These are phyloP conservation scores for Cyberlindnera lachancei DNA, from an alignment of 805 yeast species.

Conservation along the genomic window DNA sequence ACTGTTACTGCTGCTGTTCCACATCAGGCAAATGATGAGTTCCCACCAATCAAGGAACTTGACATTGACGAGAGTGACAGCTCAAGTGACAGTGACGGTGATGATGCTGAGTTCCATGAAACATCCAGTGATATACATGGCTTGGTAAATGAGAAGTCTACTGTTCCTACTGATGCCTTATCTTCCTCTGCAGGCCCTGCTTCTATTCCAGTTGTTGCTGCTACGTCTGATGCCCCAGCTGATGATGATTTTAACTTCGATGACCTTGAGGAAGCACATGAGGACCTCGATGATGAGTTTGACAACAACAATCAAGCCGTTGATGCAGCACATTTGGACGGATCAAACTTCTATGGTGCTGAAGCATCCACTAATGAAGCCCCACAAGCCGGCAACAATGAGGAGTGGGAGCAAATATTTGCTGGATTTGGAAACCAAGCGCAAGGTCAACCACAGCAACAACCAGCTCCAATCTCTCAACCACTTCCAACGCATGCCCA, in stretches of 20 bases:
- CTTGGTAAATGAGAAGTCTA: slow-evolving; percentile 5
- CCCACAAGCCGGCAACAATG: slow-evolving; percentile 28
- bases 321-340: slow-evolving; percentile 19
- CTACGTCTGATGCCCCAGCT: slow-evolving; percentile 4
- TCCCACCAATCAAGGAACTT: slow-evolving; percentile 22
- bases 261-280: slow-evolving; percentile 36
- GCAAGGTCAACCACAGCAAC: slow-evolving; percentile 12
- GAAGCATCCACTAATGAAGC: not conserved
- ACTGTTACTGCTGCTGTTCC: slow-evolving; percentile 1
- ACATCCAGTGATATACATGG: slow-evolving; percentile 9
- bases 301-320: slow-evolving; percentile 13
- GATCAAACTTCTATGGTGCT: slow-evolving; percentile 18
- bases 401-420: slow-evolving; percentile 92
- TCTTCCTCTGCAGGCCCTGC: slow-evolving; percentile 4
- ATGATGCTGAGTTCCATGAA: slow-evolving; percentile 15
- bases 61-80: slow-evolving; percentile 13
- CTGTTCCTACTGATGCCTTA: slow-evolving; percentile 9
- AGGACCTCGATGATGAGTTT: slow-evolving; percentile 25
- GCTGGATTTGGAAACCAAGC: slow-evolving; percentile 73
- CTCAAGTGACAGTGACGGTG: no score
- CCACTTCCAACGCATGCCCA: slow-evolving; percentile 1
- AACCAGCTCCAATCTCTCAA: slow-evolving; percentile 1
- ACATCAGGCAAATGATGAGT: slow-evolving; percentile 35
- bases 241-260: slow-evolving; percentile 32
- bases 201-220: slow-evolving; percentile 8